Evolutionary conservation across 2,329 filamentous ascomycete genomes (phyloP).

Genomic region (Verticillium albo-atrum): DNA sequence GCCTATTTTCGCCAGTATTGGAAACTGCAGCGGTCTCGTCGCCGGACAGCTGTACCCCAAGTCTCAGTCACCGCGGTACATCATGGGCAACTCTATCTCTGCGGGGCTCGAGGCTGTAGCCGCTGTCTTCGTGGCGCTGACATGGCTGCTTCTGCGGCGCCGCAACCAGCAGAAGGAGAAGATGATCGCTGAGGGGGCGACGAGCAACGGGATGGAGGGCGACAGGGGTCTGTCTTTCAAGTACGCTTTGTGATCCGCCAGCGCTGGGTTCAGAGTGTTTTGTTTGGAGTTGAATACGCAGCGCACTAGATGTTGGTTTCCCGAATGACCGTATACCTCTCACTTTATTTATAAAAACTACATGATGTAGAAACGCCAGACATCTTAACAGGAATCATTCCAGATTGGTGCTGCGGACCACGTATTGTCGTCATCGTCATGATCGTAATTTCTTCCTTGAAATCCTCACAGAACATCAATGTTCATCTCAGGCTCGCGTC

Average conservation of each 20-base stretch:
- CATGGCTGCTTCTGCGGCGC: background rate
- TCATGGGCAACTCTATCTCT: conserved; percentile 11
- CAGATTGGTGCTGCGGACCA: too few relatives aligned
- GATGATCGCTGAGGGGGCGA: conserved; percentile 3
- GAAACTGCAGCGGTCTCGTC: conserved; percentile 8
- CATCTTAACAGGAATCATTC: too few relatives aligned
- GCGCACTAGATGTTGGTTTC: too few relatives aligned
- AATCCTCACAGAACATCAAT: conserved; percentile 1
- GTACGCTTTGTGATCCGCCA: background rate
- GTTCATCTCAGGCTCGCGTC: conserved; percentile 5
- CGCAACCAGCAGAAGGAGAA: conserved; percentile 5
- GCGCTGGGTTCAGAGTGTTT: background rate
- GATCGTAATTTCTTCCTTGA: too few relatives aligned
- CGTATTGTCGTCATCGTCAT: too few relatives aligned
- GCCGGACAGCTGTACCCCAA: conserved; percentile 5
- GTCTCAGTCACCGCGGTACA: conserved; percentile 12
- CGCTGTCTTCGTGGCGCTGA: background rate
- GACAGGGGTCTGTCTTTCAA: conserved; percentile 2
- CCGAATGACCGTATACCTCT: too few relatives aligned
- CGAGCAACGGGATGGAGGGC: conserved; percentile 3
- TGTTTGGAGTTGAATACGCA: too few relatives aligned
- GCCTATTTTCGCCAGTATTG: conserved; percentile 9
- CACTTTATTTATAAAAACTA: too few relatives aligned
- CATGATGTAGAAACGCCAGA: too few relatives aligned
- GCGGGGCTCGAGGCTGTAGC: conserved; percentile 19